These are phyloP conservation scores for Colletotrichum sp. DNA, from an alignment of 2,329 filamentous ascomycete species.

Conservation along the genomic window DNA sequence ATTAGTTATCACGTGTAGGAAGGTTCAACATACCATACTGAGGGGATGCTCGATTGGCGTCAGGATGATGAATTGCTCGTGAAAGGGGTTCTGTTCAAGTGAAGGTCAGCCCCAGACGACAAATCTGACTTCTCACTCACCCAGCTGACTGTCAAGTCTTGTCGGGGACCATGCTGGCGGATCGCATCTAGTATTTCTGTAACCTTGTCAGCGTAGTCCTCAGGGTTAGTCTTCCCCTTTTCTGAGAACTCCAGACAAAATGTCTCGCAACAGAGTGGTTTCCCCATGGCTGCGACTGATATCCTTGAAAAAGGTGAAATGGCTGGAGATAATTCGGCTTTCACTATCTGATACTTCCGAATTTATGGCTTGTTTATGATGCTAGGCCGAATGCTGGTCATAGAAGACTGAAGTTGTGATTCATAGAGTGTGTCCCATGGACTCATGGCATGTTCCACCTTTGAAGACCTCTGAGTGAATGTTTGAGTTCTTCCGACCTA, in stretches of 20 bases:
- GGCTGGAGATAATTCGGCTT: fast-evolving
- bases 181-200: background rate
- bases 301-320: fast-evolving
- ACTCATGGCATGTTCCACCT: background rate
- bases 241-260: background rate
- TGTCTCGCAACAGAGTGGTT: background rate
- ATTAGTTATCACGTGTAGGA: background rate
- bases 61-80: background rate
- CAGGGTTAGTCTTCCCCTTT: background rate
- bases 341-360: fast-evolving
- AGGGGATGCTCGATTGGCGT: background rate
- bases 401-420: background rate
- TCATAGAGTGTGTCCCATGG: background rate
- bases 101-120: background rate
- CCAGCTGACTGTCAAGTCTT: background rate
- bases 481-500: background rate
- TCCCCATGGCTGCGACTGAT: background rate
- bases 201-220: background rate
- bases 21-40: background rate
- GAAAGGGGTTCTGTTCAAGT: background rate
- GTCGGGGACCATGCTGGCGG: background rate
- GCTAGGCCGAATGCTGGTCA: fast-evolving
- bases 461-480: background rate
- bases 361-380: background rate
- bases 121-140: background rate